Evolutionary conservation across 208 protist species (phyloP).

Genomic region (Acanthamoeba sp.): DNA sequence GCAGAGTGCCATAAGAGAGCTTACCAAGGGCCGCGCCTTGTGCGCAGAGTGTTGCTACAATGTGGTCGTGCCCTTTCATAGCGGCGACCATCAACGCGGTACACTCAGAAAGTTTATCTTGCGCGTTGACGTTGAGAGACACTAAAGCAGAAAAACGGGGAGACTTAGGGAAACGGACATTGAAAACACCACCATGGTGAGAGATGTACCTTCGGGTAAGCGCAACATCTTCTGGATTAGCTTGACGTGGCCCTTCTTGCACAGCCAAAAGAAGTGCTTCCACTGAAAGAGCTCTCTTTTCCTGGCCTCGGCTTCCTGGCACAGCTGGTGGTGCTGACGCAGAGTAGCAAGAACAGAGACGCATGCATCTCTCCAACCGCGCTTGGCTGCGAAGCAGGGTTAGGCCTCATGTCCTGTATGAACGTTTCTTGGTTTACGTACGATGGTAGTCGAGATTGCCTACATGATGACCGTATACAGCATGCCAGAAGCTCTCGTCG

Average conservation of each 20-base stretch:
- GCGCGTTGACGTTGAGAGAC: not conserved
- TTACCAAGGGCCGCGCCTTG: not conserved
- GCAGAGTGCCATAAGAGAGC: not conserved
- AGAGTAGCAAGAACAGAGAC: not conserved
- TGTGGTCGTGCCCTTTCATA: not conserved
- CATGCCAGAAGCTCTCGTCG: constrained; percentile 39
- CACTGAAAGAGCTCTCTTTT: not conserved
- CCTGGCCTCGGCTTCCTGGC: not conserved
- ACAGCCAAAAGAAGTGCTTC: constrained; percentile 51
- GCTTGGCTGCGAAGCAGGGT: not conserved
- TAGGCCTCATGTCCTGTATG: not conserved
- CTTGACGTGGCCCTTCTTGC: constrained; percentile 44
- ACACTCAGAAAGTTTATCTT: not conserved
- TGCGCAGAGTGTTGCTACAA: not conserved
- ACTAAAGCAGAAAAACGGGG: too few relatives aligned
- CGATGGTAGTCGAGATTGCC: not conserved
- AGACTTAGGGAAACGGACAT: not conserved
- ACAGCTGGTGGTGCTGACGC: not conserved
- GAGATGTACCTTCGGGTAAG: not conserved
- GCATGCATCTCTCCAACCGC: not conserved
- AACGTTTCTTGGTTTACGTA: not conserved
- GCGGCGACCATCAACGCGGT: constrained; percentile 5
- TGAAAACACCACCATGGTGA: not conserved
- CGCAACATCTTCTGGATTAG: not conserved
- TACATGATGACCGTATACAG: not conserved